Evolutionary conservation across 2,329 filamentous ascomycete species (phyloP).

Genomic region (Pestalotiopsis fici): DNA sequence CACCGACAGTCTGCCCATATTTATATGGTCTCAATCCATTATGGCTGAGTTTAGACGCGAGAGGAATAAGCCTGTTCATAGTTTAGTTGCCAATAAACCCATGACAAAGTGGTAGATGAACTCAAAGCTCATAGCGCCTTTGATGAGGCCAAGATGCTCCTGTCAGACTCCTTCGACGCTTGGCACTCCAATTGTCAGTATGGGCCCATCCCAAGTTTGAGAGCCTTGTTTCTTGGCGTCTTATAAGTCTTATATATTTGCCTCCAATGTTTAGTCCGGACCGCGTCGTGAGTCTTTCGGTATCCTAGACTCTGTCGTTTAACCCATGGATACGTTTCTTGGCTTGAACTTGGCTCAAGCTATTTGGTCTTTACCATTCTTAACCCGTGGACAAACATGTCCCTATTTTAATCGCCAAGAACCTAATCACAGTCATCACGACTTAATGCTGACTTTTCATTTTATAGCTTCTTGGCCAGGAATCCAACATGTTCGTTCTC

Average conservation of each 20-base stretch:
- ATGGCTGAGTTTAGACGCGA: neutral
- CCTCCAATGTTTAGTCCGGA: neutral
- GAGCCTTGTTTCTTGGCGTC: neutral
- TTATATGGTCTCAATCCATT: too few species aligned
- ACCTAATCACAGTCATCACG: neutral
- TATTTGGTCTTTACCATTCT: neutral
- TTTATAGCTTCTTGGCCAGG: too few species aligned
- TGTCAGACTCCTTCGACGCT: neutral
- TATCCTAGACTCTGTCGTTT: neutral
- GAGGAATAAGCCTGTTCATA: neutral
- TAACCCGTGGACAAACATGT: neutral
- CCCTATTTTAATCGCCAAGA: neutral
- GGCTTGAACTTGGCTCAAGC: neutral
- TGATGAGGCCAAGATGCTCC: neutral
- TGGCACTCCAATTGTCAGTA: neutral
- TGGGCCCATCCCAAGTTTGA: neutral
- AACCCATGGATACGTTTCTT: neutral
- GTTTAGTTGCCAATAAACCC: neutral
- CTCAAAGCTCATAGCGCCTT: neutral
- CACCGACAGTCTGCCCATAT: too few species aligned
- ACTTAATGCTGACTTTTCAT: neutral
- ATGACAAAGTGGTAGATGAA: neutral
- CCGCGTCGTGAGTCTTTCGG: neutral
- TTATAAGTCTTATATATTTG: neutral
- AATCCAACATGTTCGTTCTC: too few species aligned